Base-by-base conservation (phyloP, 2,329 filamentous ascomycete species). In the Trichophaea hybrida region DNA sequence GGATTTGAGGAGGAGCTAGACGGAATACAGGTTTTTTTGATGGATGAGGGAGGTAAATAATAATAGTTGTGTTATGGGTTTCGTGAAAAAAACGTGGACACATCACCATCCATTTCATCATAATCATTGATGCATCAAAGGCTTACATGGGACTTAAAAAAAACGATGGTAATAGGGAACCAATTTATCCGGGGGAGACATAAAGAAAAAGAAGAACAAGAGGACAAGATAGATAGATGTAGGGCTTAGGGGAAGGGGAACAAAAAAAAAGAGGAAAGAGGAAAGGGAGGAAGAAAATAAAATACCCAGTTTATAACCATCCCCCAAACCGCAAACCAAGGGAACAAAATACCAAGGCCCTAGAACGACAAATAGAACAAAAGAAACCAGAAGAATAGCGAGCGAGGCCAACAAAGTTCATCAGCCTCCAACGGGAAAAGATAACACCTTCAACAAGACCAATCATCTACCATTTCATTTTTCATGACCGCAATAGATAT, bases 401-500 rank as follows among this genome's bases (percentile, higher is more conserved):
- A 46, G 24, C 40, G 24, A 46, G 40, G 24, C 24, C n/a, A 46
- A n/a, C 13, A 46, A 13, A 46, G 40, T 46, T 46, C 13, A 46
- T 17, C n/a, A 46, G 40, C n/a, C n/a, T n/a, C n/a, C 40, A 46
- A 46, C 40, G n/a, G 24, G 13, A 6, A 46, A 46, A 13, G 40
- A 46, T 6, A 13, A 46, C 40, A 46, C 40, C 40, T n/a, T 12
- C 24, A n/a, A 13, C 40, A 46, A 46, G 5, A 46, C n/a, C 40
- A 13, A 46, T 17, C n/a, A 5, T 17, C n/a, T 12, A 5, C 40
- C 40, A n/a, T 46, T 46, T 46, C n/a, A 46, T 46, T 17, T 17
- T 13, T 12, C 24, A 13, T 17, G 24, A 46, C 5, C 40, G 24
- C 24, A 24, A 46, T n/a, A 46, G 48, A 50, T 32, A 50, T 73